Conservation (phyloP, 768 basidiomycete genomes). For the Chlorophyllum brunneum region DNA sequence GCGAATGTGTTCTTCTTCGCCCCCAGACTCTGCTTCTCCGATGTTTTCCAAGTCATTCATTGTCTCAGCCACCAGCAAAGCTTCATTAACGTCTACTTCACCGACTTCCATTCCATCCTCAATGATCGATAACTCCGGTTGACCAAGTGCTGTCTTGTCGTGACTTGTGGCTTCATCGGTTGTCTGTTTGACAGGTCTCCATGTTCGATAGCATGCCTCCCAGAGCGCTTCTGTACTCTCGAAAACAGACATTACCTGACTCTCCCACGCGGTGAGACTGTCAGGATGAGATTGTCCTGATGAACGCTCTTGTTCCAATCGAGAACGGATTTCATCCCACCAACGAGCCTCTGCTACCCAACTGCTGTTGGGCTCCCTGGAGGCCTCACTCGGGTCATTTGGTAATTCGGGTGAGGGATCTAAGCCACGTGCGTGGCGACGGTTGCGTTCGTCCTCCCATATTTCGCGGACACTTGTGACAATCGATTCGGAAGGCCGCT, state of each 20-base stretch:
- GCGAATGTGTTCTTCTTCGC: constrained; percentile 20
- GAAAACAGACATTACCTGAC: constrained; percentile 82
- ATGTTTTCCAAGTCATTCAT: constrained; percentile 19
- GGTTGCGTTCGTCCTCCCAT: constrained; percentile 92
- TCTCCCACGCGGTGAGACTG: constrained; percentile 47
- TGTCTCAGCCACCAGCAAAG: background rate
- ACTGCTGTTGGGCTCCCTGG: constrained; percentile 49
- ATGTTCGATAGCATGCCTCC: constrained; percentile 57
- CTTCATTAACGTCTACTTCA: constrained; percentile 21
- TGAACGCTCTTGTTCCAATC: constrained; percentile 48
- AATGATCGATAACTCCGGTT: constrained; percentile 27
- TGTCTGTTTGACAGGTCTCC: constrained; percentile 41
- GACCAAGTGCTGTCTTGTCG: constrained; percentile 23
- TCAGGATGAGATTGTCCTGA: constrained; percentile 17
- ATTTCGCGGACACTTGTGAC: constrained; percentile 88
- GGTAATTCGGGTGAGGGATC: constrained; percentile 72
- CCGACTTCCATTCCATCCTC: constrained; percentile 28
- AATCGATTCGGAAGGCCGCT: constrained; percentile 61
- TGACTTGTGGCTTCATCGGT: constrained; percentile 7
- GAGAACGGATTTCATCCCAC: constrained; percentile 66
- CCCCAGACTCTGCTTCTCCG: constrained; percentile 30
- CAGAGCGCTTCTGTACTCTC: constrained; percentile 88
- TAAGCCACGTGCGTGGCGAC: constrained; percentile 64
- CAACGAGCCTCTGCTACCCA: constrained; percentile 75
- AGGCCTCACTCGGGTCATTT: constrained; percentile 60